Evolutionary conservation across 305 asterid species (phyloP).

Genomic region (Vinca major): DNA sequence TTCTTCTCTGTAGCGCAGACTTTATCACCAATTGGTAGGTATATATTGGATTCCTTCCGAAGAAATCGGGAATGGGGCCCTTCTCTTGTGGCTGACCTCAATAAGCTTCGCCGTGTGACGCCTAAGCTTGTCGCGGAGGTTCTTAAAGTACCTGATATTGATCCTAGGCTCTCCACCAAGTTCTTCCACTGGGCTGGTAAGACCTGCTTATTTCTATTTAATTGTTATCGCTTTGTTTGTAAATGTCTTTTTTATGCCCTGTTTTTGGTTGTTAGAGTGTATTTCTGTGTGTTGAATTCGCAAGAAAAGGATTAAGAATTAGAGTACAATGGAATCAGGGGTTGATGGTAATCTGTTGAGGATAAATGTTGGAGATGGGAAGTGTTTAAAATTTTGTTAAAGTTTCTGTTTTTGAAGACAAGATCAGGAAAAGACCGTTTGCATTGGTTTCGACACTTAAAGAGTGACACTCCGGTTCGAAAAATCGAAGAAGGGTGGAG

Average conservation of each 20-base stretch:
- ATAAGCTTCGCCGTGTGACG: conserved; percentile 73
- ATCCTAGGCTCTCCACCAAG: conserved; percentile 67
- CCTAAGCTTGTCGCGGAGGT: conserved; percentile 81
- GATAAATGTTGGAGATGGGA: neutral
- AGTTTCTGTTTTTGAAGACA: too few relatives aligned
- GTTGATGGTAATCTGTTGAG: neutral
- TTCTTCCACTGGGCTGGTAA: conserved; percentile 93
- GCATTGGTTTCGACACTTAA: too few relatives aligned
- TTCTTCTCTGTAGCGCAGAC: conserved; percentile 59
- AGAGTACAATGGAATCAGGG: neutral
- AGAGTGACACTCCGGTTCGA: too few relatives aligned
- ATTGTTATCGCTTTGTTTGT: neutral
- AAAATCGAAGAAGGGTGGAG: too few relatives aligned
- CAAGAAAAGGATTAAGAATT: neutral
- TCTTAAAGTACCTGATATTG: conserved; percentile 60
- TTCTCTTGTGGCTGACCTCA: conserved; percentile 55
- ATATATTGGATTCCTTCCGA: conserved; percentile 66
- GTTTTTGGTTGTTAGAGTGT: neutral
- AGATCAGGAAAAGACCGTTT: too few relatives aligned
- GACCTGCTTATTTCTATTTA: too few relatives aligned
- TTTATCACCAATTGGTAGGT: conserved; percentile 73
- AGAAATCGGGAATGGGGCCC: conserved; percentile 70
- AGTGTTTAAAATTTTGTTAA: too few relatives aligned
- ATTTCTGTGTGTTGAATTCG: neutral
- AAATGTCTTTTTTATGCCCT: neutral